Evolutionary conservation across 805 yeast species (phyloP), one percentile per base, ranked within the genome.

Genomic region (Kazachstania psychrophila): DNA sequence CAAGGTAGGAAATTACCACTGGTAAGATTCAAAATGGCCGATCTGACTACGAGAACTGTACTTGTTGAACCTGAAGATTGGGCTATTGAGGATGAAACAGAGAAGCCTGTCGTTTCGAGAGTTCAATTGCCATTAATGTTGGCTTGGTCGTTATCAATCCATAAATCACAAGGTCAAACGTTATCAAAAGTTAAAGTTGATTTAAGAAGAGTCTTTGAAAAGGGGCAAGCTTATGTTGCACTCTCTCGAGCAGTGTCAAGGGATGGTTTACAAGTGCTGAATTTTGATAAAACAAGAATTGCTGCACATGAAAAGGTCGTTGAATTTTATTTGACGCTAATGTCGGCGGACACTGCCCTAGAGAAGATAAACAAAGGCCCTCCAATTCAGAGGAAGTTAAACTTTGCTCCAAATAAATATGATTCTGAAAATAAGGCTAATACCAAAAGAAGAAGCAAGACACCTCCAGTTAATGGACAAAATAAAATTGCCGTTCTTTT

Each of bases 101-200:
- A 80, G 15, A 66, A 66, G 7, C 73, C 79, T 0, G 46, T 85
- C 11, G 95, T 84, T 1, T 68, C 80, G 2, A 67, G 96, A 48
- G 66, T 69, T 0, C 98, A 92, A 52, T 47, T 92, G 2, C 98
- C 98, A 0, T 62, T 92, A 36, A 77, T 89, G 48, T 64, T 88
- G n/a, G 95, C 98, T 0, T 92, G 97, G 96, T 87, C 98, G 0
- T 60, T 92, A 30, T 87, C 96, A 0, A 88, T 92, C 31, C 98
- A 92, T 56, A 89, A 92, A 61, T 78, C 96, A 0, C 98, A 89
- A 57, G 98, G 98, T 1, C 88, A 89, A 59, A 83, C 97, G 0
- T 59, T 87, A 30, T 77, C 79, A 4, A 68, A 73, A 38, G 87
- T 84, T 4, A 71, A 71, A 43, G 95, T 89, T 5, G 94, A 92